These are phyloP conservation scores for Dentiscutata heterogama DNA, from an alignment of 371 early-diverging fungal genomes.

Conservation along the genomic window DNA sequence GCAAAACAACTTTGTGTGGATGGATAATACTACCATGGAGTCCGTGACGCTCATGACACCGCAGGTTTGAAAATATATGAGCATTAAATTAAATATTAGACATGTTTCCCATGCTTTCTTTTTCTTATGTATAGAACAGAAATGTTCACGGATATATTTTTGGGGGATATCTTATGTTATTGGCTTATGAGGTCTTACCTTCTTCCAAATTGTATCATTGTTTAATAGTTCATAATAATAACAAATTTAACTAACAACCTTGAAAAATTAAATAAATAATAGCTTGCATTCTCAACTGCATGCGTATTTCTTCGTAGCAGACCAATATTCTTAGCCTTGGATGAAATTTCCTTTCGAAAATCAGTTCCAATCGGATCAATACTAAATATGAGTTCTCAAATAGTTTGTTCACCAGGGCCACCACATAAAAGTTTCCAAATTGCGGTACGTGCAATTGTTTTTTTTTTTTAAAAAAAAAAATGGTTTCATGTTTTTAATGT, in stretches of 20 bases:
- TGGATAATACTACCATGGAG: constrained; percentile 82
- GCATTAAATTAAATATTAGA: background rate
- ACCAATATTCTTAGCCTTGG: constrained; percentile 77
- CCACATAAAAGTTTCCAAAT: constrained; percentile 76
- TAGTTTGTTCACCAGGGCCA: constrained; percentile 70
- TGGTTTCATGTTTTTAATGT: background rate
- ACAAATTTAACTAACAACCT: constrained; percentile 54
- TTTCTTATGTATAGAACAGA: constrained; percentile 85
- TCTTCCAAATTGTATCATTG: constrained; percentile 57
- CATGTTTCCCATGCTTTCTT: constrained; percentile 57
- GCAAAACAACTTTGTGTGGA: constrained; percentile 78
- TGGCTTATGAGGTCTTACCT: constrained; percentile 75
- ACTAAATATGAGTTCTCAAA: constrained; percentile 76
- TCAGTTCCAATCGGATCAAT: constrained; percentile 94
- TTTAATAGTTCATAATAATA: constrained; percentile 76
- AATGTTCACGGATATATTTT: constrained; percentile 95
- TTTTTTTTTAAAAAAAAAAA: background rate
- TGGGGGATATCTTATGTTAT: constrained; percentile 86
- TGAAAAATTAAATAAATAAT: constrained; percentile 58
- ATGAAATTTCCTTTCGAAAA: constrained; percentile 87
- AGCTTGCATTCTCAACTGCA: constrained; percentile 1
- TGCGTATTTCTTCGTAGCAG: constrained; percentile 35
- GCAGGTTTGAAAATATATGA: constrained; percentile 64
- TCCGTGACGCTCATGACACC: constrained; percentile 81
- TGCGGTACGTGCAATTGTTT: constrained; percentile 52